Percentiles rank a stretch among this genome's conserved stretches.
Evolutionary conservation across 2,329 filamentous ascomycete species (phyloP).

Genomic region (Neopestalotiopsis clavispora): DNA sequence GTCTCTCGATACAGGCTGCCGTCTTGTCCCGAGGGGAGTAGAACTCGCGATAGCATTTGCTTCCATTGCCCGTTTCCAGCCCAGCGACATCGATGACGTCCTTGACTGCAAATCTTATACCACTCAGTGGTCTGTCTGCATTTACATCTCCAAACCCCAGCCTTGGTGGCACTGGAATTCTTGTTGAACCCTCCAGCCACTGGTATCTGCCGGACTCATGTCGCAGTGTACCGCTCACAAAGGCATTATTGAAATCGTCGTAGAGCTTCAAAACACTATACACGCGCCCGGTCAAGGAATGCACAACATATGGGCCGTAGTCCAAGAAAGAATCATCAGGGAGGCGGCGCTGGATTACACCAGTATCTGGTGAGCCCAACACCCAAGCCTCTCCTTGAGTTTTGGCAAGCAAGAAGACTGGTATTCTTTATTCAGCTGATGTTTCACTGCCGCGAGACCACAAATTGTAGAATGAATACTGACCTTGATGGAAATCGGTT

Average conservation of each 20-base stretch:
- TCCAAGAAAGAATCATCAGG: neutral
- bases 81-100: conserved; percentile 25
- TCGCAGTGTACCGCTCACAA: conserved; percentile 20
- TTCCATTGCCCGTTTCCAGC: conserved; percentile 24
- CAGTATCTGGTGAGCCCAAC: no score
- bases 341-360: neutral
- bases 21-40: conserved; percentile 17
- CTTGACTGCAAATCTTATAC: conserved; percentile 27
- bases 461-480: no score
- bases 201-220: conserved; percentile 14
- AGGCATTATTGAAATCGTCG: conserved; percentile 23
- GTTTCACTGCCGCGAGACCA: no score
- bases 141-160: neutral
- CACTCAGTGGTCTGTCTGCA: conserved; percentile 15
- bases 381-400: neutral
- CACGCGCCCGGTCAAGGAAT: conserved; percentile 17
- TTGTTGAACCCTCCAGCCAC: conserved; percentile 20
- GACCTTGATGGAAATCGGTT: no score
- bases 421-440: no score
- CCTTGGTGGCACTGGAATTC: conserved; percentile 26
- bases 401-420: no score
- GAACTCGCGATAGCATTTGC: conserved; percentile 21
- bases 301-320: conserved; percentile 21
- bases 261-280: conserved; percentile 19
- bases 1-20: conserved; percentile 19